Conservation (phyloP, 129 eudicot genomes). For the Pulicaria dysenterica region DNA sequence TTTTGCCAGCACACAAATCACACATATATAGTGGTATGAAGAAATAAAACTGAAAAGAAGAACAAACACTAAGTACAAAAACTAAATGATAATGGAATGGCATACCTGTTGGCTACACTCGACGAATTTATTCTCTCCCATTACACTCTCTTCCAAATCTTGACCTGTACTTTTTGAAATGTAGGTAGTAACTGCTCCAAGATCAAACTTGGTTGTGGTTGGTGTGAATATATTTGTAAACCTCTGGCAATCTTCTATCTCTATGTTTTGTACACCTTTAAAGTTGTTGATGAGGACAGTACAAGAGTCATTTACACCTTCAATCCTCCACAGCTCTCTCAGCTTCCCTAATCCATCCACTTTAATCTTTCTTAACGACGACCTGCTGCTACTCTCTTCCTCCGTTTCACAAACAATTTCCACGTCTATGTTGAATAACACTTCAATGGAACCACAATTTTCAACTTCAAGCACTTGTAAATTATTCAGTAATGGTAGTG, state of each 20-base stretch:
- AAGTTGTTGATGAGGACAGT: background rate
- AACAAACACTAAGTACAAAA: too few species aligned
- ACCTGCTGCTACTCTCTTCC: background rate
- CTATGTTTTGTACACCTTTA: background rate
- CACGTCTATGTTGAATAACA: slow-evolving; percentile 4
- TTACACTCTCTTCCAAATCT: background rate
- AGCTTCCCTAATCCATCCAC: background rate
- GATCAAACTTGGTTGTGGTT: background rate
- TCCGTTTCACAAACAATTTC: background rate
- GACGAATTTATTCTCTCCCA: background rate
- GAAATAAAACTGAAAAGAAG: too few species aligned
- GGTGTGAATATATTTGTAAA: slow-evolving; percentile 7
- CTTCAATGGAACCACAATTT: background rate
- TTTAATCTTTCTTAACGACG: background rate
- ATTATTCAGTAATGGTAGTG: background rate
- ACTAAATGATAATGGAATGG: too few species aligned
- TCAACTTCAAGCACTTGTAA: background rate
- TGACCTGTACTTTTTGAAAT: background rate
- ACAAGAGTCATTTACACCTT: slow-evolving; percentile 4
- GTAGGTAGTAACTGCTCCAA: background rate
- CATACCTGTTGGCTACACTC: too few species aligned
- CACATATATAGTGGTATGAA: too few species aligned
- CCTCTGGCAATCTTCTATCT: background rate
- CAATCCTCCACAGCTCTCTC: slow-evolving; percentile 6
- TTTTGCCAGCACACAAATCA: too few species aligned